These are phyloP conservation scores for Aotearoamyces nothofagi DNA, from an alignment of 2,329 filamentous ascomycete genomes.

Conservation along the genomic window DNA sequence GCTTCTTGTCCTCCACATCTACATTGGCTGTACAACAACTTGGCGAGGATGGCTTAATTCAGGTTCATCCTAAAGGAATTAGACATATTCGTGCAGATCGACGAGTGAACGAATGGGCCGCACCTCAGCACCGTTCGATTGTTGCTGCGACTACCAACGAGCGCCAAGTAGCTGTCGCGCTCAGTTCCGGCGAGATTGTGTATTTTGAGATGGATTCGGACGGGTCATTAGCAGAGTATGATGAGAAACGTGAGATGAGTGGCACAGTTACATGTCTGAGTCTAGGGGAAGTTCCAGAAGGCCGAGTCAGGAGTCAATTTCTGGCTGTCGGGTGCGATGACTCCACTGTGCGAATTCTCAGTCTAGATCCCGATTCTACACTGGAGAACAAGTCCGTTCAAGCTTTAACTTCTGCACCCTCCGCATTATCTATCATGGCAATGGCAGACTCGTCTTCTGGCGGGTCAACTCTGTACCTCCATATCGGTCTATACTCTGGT, in stretches of 20 bases:
- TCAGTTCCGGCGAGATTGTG: conserved; percentile 92
- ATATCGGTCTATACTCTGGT: conserved; percentile 90
- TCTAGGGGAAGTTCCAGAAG: conserved; percentile 82
- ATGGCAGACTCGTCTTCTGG: conserved; percentile 92
- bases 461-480: conserved; percentile 78
- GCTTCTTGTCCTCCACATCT: conserved; percentile 75
- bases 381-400: conserved; percentile 91
- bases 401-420: conserved; percentile 79
- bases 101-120: conserved; percentile 81
- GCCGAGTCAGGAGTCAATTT: conserved; percentile 77
- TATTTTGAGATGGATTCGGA: conserved; percentile 97
- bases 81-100: conserved; percentile 69
- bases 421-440: conserved; percentile 76
- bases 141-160: conserved; percentile 90
- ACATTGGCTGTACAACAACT: conserved; percentile 90
- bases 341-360: conserved; percentile 84
- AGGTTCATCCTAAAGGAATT: conserved; percentile 94
- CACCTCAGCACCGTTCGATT: conserved; percentile 86
- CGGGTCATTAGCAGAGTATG: conserved; percentile 80
- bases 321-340: conserved; percentile 95
- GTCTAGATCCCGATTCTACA: conserved; percentile 77
- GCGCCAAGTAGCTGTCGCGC: conserved; percentile 79
- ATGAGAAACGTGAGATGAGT: conserved; percentile 89
- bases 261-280: conserved; percentile 93
- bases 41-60: conserved; percentile 81